These are phyloP conservation scores for Hypseocharis bilobata DNA, from an alignment of 441 rosid species.

Conservation along the genomic window DNA sequence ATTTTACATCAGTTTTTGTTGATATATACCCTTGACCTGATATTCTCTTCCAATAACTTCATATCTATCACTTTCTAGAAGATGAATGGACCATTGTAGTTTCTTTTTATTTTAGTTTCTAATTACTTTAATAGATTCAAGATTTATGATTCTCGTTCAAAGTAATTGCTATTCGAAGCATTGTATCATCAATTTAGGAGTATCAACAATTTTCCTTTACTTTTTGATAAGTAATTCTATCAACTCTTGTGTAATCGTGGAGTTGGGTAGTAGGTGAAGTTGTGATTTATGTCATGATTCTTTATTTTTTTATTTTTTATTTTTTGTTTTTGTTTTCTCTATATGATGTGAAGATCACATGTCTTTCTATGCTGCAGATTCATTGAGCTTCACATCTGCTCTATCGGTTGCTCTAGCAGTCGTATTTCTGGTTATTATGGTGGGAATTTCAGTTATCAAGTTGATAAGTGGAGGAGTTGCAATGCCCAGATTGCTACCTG, in stretches of 20 bases:
- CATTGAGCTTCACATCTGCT: slow-evolving; percentile 26
- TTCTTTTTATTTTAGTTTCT: too few relatives aligned
- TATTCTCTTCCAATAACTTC: too few relatives aligned
- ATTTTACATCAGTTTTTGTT: background rate
- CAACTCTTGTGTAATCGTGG: background rate
- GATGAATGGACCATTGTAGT: too few relatives aligned
- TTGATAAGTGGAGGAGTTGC: slow-evolving; percentile 15
- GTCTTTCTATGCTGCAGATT: slow-evolving; percentile 23
- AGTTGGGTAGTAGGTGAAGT: slow-evolving; percentile 8
- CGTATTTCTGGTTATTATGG: slow-evolving; percentile 21
- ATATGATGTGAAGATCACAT: background rate
- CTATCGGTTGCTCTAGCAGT: slow-evolving; percentile 26
- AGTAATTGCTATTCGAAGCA: too few relatives aligned
- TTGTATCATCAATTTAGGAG: background rate
- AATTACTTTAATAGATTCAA: background rate
- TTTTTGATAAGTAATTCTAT: background rate
- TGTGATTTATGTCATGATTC: background rate
- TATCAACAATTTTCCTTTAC: background rate
- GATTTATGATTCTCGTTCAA: background rate
- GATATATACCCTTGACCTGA: too few relatives aligned
- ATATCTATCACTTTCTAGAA: too few relatives aligned
- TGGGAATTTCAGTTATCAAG: slow-evolving; percentile 18
- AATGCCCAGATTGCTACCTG: slow-evolving; percentile 22
- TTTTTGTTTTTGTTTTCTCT: background rate
- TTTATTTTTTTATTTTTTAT: background rate